Conservation (phyloP, 2,329 filamentous ascomycete species). For the Fusarium sp. region DNA sequence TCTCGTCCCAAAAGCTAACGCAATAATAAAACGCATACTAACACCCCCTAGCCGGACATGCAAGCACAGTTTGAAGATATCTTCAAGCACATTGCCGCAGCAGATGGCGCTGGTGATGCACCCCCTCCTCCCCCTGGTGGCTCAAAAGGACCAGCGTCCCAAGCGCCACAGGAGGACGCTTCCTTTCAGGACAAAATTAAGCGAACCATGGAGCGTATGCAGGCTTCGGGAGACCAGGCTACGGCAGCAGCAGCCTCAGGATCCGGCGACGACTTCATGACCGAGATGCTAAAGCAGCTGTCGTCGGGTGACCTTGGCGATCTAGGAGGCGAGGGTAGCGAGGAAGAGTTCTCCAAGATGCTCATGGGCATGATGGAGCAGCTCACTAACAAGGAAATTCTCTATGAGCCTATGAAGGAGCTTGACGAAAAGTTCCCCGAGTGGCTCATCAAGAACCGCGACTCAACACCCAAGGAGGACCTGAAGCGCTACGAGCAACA, state of each 20-base stretch:
- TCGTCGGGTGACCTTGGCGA: slow-evolving; percentile 66
- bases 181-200: slow-evolving; percentile 93
- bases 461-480: slow-evolving; percentile 74
- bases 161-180: slow-evolving; percentile 62
- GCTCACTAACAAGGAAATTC: slow-evolving; percentile 95
- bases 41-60: slow-evolving; percentile 69
- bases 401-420: slow-evolving; percentile 99
- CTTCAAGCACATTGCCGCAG: slow-evolving; percentile 75
- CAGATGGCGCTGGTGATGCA: slow-evolving; percentile 51
- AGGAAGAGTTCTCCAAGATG: slow-evolving; percentile 94
- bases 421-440: slow-evolving; percentile 89
- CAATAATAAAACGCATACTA: not conserved
- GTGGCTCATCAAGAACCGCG: slow-evolving; percentile 85
- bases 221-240: slow-evolving; percentile 85
- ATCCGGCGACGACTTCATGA: slow-evolving; percentile 80
- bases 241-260: slow-evolving; percentile 79
- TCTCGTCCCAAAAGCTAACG: not conserved
- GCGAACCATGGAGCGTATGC: slow-evolving; percentile 96
- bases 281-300: slow-evolving; percentile 92
- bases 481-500: slow-evolving; percentile 84
- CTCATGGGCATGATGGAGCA: slow-evolving; percentile 99
- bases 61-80: slow-evolving; percentile 82
- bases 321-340: slow-evolving; percentile 65
- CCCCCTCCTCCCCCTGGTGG: slow-evolving; percentile 37
- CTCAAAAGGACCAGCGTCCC: slow-evolving; percentile 47